Evolutionary conservation across 2,329 filamentous ascomycete species (phyloP), one percentile per base, ranked within the genome.

Genomic region (Fusarium humuli): DNA sequence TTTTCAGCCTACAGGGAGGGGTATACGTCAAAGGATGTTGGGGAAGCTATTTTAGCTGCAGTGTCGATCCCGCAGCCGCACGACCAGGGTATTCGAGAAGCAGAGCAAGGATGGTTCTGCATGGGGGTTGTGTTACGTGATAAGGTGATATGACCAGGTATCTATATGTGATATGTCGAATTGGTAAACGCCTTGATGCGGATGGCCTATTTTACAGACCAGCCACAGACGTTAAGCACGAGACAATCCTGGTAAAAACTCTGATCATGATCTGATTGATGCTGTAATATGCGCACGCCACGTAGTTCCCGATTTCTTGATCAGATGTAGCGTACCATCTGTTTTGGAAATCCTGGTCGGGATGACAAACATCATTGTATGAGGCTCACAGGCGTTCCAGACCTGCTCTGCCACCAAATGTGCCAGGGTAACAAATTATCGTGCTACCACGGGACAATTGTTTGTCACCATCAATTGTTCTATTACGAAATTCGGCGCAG

Each of bases 401-500:
- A 37, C 18, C 3, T n/a, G n/a, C 2, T n/a, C 34, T 18, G 10
- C 34, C 18, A 37, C 34, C 18, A n/a, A 18, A n/a, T n/a, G 9
- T n/a, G 18, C 34, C 18, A 6, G 6, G 34, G 10, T n/a, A n/a
- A n/a, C 18, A 1, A n/a, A 11, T n/a, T 4, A n/a, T 37, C 5
- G 14, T 32, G 7, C 7, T 32, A 32, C 18, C 5, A 1, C 16
- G 18, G 10, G 34, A n/a, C 3, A 37, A 11, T 4, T 6, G 10
- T 37, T 37, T 37, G 5, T 9, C 16, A n/a, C 34, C 6, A n/a
- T n/a, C n/a, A 3, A 6, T n/a, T 18, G 9, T n/a, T 18, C 2
- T 7, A n/a, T 11, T 2, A 18, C 9, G 5, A 5, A 11, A 4
- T 9, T 18, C 7, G 18, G 5, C 4, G 5, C 7, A 5, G 9